Percentiles rank a stretch among this genome's conserved stretches.
Evolutionary conservation across 1,284 basidiomycete species (phyloP).

Genomic region (Leccinum subrobustum): DNA sequence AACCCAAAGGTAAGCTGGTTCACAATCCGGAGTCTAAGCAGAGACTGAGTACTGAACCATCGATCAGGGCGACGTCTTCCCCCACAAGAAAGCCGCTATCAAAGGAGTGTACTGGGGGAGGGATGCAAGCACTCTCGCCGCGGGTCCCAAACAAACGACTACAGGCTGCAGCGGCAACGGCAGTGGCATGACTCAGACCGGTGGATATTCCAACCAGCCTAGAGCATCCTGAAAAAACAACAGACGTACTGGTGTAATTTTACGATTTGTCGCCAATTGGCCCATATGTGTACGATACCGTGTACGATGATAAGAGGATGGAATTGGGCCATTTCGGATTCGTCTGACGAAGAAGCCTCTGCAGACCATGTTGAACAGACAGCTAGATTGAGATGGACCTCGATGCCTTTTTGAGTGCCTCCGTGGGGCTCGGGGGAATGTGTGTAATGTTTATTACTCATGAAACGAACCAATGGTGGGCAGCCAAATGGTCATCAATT

Average conservation of each 20-base stretch:
- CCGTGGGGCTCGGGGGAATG: background rate
- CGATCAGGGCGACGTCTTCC: conserved; percentile 2
- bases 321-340: background rate
- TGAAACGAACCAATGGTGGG: background rate
- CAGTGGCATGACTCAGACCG: background rate
- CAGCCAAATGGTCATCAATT: background rate
- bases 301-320: background rate
- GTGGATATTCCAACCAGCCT: background rate
- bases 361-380: background rate
- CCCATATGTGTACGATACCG: conserved; percentile 4
- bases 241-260: background rate
- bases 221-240: background rate
- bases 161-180: background rate
- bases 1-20: conserved; percentile 4
- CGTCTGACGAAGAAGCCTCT: background rate
- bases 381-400: background rate
- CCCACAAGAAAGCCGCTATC: background rate
- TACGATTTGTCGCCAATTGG: background rate
- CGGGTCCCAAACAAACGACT: background rate
- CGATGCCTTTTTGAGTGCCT: background rate
- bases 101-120: conserved; percentile 16
- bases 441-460: background rate
- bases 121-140: background rate
- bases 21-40: background rate
- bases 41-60: conserved; percentile 10